Evolutionary conservation across 306 rosid species (phyloP), one percentile per base, ranked within the genome.

Genomic region (Cucumis hystrix): DNA sequence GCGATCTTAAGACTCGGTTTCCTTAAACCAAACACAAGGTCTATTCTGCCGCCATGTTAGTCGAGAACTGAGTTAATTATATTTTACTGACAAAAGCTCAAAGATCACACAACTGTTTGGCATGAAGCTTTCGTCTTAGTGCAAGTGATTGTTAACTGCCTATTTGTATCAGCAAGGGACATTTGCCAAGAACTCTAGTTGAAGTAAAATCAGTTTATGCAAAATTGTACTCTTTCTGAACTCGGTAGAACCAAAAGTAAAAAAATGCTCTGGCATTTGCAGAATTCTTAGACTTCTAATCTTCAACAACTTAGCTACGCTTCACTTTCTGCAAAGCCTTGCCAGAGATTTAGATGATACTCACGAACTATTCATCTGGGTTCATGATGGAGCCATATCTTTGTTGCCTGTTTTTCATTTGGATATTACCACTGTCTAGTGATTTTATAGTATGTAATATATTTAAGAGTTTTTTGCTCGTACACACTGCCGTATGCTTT

Each of bases 1-100:
- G 20, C 72, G 79, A 47, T 64, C 73, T 49, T 79, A 71, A 81
- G 62, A 30, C 77, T 54, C 6, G 17, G 59, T 25, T 49, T 25
- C 4, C 15, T 25, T 45, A 8, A 47, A 49, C 21, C 41, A 15
- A 21, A 23, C 57, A 16, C 28, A 47, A 47, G 76, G 35, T 6
- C 23, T 23, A 49, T 49, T 71, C 58, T 47, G 25, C 39, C 1
- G 20, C 71, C 7, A 12, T 25, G 75, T 47, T 70, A 7, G 59
- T 14, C 12, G 15, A 23, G 58, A 71, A 45, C 15, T 15, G 16
- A 49, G 37, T 39, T 39, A 13, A 75, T 41, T 23, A 35, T 39
- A 37, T 58, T 33, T 33, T 21, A 43, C 18, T 10, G 21, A 15
- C 68, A 57, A 20, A 57, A 39, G 67, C 78, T 59, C 20, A 39